Evolutionary conservation across 768 basidiomycete species (phyloP).

Genomic region (Lactifluus subvellereus): DNA sequence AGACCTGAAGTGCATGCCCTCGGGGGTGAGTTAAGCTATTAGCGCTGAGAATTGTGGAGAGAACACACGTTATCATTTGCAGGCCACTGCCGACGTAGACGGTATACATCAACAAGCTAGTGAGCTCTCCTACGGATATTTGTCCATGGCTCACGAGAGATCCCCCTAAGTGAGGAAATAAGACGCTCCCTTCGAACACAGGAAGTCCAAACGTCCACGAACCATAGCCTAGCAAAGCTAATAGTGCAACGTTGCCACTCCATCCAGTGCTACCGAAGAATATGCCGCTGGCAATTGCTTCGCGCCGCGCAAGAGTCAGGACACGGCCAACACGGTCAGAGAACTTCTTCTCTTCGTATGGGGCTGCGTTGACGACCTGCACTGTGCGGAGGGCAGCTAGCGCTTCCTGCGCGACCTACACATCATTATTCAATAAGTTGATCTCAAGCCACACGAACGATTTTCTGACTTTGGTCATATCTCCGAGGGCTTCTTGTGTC

Average conservation of each 20-base stretch:
- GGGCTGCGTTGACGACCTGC: slow-evolving; percentile 83
- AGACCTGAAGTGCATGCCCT: slow-evolving; percentile 27
- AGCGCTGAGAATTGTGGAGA: background rate
- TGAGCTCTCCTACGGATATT: slow-evolving; percentile 90
- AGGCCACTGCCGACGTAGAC: slow-evolving; percentile 81
- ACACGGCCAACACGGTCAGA: slow-evolving; percentile 57
- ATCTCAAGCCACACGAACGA: background rate
- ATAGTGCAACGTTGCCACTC: slow-evolving; percentile 89
- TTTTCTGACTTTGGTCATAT: slow-evolving; percentile 69
- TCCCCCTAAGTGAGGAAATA: slow-evolving; percentile 51
- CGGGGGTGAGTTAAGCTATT: background rate
- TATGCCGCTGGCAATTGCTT: slow-evolving; percentile 84
- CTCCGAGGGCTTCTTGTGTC: slow-evolving; percentile 92
- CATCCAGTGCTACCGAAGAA: slow-evolving; percentile 91
- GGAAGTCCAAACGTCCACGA: slow-evolving; percentile 21
- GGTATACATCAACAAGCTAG: slow-evolving; percentile 84
- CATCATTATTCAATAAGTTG: slow-evolving; percentile 14
- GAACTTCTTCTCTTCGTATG: slow-evolving; percentile 75
- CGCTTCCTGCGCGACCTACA: slow-evolving; percentile 81
- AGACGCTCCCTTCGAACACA: background rate
- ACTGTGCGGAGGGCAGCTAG: slow-evolving; percentile 83
- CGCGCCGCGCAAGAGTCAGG: slow-evolving; percentile 71
- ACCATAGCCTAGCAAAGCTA: slow-evolving; percentile 91
- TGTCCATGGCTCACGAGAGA: slow-evolving; percentile 82
- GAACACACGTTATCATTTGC: slow-evolving; percentile 67